Conservation (phyloP, 352 stramenopile genomes). For the Pythium myriotylum region DNA sequence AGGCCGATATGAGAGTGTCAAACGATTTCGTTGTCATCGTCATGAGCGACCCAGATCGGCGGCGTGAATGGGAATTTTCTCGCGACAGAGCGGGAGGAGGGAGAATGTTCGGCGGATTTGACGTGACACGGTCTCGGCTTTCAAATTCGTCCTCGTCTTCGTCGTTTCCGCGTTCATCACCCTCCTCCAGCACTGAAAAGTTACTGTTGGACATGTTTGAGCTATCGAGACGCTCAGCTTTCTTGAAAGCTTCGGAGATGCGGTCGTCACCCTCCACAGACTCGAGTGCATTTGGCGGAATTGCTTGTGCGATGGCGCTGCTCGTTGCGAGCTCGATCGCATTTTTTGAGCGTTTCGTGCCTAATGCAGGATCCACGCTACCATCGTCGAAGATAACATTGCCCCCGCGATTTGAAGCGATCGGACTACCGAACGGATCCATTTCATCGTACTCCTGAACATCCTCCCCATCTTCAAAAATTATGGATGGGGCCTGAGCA, state of each 20-base stretch:
- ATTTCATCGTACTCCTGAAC: conserved; percentile 2
- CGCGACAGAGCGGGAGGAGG: conserved; percentile 8
- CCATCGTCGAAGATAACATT: conserved; percentile 1
- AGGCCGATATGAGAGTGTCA: conserved; percentile 69
- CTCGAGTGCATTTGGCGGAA: conserved; percentile 47
- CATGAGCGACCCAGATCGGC: conserved; percentile 65
- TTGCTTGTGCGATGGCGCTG: conserved; percentile 71
- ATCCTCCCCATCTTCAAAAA: conserved; percentile 11
- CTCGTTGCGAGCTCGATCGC: conserved; percentile 77
- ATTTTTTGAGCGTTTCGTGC: conserved; percentile 37
- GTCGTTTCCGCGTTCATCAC: conserved; percentile 32
- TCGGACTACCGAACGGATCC: conserved; percentile 7
- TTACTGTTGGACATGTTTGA: conserved; percentile 6
- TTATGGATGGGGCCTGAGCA: conserved; percentile 14
- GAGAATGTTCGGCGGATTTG: conserved; percentile 32
- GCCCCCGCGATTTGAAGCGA: neutral
- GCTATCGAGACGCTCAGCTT: conserved; percentile 11
- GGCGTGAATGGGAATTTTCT: conserved; percentile 43
- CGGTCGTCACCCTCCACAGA: conserved; percentile 25
- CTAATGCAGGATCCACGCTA: neutral
- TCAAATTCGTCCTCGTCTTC: conserved; percentile 41
- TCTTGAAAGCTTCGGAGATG: conserved; percentile 25
- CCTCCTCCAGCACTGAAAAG: conserved; percentile 25
- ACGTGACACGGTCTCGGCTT: conserved; percentile 57
- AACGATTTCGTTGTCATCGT: conserved; percentile 66